Conservation (phyloP, 2,329 filamentous ascomycete species). For the Talaromyces marneffei region DNA sequence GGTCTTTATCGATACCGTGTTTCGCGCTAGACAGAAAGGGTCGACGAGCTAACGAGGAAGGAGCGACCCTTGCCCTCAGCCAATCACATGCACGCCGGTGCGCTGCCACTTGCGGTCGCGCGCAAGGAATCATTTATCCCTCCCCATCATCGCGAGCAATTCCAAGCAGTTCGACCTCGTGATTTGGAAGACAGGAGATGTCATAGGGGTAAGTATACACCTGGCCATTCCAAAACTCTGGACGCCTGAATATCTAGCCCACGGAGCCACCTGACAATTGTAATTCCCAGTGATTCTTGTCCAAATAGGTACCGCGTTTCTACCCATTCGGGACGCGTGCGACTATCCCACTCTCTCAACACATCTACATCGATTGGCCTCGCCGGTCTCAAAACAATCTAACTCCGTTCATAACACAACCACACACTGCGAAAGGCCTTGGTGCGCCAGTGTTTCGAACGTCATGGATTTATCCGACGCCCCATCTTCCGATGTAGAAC, state of each 20-base stretch:
- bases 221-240: not conserved
- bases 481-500: constrained; percentile 10
- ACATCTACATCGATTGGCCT: not conserved
- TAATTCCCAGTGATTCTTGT: not conserved
- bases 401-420: too few species aligned
- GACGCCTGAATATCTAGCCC: not conserved
- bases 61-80: not conserved
- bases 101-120: constrained; percentile 3
- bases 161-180: not conserved
- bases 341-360: constrained; percentile 7
- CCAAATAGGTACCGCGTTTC: constrained; percentile 8
- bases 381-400: not conserved
- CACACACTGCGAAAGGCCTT: not conserved
- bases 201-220: not conserved
- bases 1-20: constrained; percentile 10
- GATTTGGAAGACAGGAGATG: not conserved
- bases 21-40: not conserved
- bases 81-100: constrained; percentile 3
- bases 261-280: not conserved
- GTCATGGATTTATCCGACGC: constrained; percentile 11
- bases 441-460: not conserved
- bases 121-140: not conserved
- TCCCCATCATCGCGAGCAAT: not conserved
- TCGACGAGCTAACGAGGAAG: not conserved
- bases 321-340: constrained; percentile 10